Percentiles rank a stretch among this genome's conserved stretches.
Conservation (phyloP, 2,329 filamentous ascomycete genomes). For the Graphiopsis chlorocephala region DNA sequence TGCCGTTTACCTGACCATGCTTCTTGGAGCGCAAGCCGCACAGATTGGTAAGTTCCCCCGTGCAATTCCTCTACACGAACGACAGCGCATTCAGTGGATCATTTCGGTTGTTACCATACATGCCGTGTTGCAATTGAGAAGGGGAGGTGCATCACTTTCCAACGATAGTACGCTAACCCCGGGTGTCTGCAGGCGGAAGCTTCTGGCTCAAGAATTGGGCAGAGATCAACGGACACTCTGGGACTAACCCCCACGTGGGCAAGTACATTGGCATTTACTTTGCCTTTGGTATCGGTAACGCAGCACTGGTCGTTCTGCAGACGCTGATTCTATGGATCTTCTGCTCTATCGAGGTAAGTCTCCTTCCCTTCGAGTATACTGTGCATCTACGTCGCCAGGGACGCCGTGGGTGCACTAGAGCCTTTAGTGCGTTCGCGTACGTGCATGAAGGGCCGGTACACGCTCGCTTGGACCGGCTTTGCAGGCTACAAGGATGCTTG, state of each 20-base stretch:
- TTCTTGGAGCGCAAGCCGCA: constrained; percentile 76
- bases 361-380: background rate
- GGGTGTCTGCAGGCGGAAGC: constrained; percentile 59
- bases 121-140: background rate
- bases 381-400: background rate
- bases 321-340: constrained; percentile 98
- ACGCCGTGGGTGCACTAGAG: background rate
- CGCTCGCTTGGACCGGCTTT: background rate
- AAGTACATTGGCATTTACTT: constrained; percentile 97
- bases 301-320: constrained; percentile 81
- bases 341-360: constrained; percentile 87
- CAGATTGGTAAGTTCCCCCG: constrained; percentile 62
- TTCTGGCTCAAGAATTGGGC: constrained; percentile 96
- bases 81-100: background rate
- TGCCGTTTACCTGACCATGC: constrained; percentile 69
- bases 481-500: background rate
- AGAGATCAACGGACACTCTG: constrained; percentile 67
- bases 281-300: constrained; percentile 84
- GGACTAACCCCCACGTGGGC: constrained; percentile 71
- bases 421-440: background rate
- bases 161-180: constrained; percentile 23
- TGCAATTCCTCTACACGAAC: background rate
- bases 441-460: constrained; percentile 6
- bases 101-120: background rate
- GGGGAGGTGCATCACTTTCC: background rate